Conservation (phyloP, 352 stramenopile species). For the Pythium apleroticum region DNA sequence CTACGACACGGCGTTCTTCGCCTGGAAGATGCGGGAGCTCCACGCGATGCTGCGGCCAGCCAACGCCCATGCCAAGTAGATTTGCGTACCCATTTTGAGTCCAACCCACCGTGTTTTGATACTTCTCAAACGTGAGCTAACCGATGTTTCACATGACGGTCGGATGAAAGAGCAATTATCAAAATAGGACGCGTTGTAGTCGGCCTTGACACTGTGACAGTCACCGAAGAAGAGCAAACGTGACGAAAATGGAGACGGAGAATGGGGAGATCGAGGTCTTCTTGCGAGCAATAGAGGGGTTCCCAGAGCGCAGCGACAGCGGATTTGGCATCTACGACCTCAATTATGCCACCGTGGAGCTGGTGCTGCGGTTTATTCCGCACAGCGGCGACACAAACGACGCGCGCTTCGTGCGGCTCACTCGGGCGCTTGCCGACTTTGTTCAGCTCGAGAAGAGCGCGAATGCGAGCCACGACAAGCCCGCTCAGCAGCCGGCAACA, state of each 20-base stretch:
- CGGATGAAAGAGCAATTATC: no score
- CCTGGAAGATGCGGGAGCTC: slow-evolving; percentile 51
- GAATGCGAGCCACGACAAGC: no score
- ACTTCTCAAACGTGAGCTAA: no score
- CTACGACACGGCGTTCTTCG: slow-evolving; percentile 69
- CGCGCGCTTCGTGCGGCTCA: slow-evolving; percentile 5
- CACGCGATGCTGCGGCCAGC: slow-evolving; percentile 1
- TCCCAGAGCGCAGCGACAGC: slow-evolving; percentile 7
- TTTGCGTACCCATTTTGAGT: slow-evolving; percentile 11
- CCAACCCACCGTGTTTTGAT: no score
- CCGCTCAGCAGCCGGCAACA: background rate
- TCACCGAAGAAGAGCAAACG: background rate
- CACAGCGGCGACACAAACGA: background rate
- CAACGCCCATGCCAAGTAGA: background rate
- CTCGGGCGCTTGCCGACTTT: slow-evolving; percentile 14
- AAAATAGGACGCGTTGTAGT: background rate
- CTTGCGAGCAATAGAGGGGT: slow-evolving; percentile 18
- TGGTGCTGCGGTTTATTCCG: slow-evolving; percentile 6
- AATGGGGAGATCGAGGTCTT: slow-evolving; percentile 3
- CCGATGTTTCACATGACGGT: no score
- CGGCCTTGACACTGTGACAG: background rate
- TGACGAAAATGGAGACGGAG: background rate
- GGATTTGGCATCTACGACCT: slow-evolving; percentile 2
- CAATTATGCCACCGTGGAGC: slow-evolving; percentile 9
- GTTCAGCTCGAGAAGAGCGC: slow-evolving; percentile 12